Evolutionary conservation across 192 early-diverging fungal species (phyloP).

Genomic region (Spizellomyces punctatus): DNA sequence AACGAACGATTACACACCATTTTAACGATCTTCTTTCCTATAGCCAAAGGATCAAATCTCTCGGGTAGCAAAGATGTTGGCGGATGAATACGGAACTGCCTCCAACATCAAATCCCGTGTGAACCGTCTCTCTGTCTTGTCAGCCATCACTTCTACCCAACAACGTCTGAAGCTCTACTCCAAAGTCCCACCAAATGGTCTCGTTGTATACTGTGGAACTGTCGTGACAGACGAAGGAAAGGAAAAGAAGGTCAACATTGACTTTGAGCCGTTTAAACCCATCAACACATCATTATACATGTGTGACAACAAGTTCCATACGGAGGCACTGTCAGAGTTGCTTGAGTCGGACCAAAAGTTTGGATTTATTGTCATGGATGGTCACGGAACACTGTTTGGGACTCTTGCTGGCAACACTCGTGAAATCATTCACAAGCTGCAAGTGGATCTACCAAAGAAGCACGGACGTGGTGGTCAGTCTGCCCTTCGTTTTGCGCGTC

Average conservation of each 20-base stretch:
- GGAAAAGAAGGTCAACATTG: conserved; percentile 98
- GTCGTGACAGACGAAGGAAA: conserved; percentile 98
- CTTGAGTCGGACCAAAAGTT: conserved; percentile 94
- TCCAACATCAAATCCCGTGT: conserved; percentile 99
- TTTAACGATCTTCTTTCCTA: background rate
- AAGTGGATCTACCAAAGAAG: conserved; percentile 99
- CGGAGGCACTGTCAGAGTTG: conserved; percentile 87
- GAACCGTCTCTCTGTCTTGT: conserved; percentile 94
- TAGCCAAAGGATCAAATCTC: conserved; percentile 90
- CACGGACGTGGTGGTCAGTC: conserved; percentile 99
- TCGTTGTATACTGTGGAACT: conserved; percentile 89
- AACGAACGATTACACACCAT: background rate
- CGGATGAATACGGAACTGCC: conserved; percentile 98
- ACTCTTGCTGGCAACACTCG: conserved; percentile 92
- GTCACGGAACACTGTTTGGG: conserved; percentile 95
- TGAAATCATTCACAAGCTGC: conserved; percentile 90
- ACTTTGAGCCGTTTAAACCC: conserved; percentile 99
- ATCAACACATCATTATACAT: conserved; percentile 97
- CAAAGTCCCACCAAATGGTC: conserved; percentile 90
- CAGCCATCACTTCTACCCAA: conserved; percentile 97
- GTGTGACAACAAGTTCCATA: conserved; percentile 98
- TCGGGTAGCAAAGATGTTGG: conserved; percentile 87
- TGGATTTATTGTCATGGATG: conserved; percentile 99
- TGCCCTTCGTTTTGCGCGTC: conserved; percentile 98
- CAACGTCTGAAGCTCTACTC: conserved; percentile 94